A percentile compares a stretch with the other conserved stretches of the same genome.
phyloP scores from a whole-genome alignment of 768 basidiomycete genomes.

The Nevesoporus exiguus region DNA sequence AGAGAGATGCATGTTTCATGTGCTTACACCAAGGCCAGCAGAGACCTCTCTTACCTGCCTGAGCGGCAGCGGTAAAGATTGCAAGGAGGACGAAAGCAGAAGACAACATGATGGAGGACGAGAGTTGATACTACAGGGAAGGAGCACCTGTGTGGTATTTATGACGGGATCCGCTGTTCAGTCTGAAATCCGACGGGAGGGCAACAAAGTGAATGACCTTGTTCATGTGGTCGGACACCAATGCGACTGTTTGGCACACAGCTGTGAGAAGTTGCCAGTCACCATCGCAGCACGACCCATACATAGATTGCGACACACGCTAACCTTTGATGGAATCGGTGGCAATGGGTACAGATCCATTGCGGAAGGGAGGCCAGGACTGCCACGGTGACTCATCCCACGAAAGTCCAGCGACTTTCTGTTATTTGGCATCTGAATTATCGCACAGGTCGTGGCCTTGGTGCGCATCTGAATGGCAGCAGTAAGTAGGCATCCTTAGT shows the following conservation, averaged over 20 bases:
- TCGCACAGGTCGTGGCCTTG: neutral
- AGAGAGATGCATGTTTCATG: neutral
- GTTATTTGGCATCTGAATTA: neutral
- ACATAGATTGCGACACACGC: neutral
- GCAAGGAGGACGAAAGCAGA: conserved; percentile 17
- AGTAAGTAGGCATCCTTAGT: no score
- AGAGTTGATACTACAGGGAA: neutral
- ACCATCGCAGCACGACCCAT: neutral
- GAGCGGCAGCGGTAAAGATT: conserved; percentile 16
- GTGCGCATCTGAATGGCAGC: neutral
- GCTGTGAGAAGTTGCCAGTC: neutral
- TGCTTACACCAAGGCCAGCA: conserved; percentile 36
- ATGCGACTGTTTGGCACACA: neutral
- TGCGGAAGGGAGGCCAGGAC: no score
- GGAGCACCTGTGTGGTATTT: conserved; percentile 8
- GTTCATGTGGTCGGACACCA: neutral
- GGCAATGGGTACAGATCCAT: neutral
- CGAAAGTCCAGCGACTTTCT: neutral
- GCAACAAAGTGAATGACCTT: neutral
- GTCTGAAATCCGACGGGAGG: neutral
- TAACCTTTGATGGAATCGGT: neutral
- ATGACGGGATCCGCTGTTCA: neutral
- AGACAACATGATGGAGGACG: conserved; percentile 15
- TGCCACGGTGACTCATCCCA: neutral
- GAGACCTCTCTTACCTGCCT: conserved; percentile 38